phyloP scores from a whole-genome alignment of 345 rosid genomes.

The Eucalyptus pauciflora region DNA sequence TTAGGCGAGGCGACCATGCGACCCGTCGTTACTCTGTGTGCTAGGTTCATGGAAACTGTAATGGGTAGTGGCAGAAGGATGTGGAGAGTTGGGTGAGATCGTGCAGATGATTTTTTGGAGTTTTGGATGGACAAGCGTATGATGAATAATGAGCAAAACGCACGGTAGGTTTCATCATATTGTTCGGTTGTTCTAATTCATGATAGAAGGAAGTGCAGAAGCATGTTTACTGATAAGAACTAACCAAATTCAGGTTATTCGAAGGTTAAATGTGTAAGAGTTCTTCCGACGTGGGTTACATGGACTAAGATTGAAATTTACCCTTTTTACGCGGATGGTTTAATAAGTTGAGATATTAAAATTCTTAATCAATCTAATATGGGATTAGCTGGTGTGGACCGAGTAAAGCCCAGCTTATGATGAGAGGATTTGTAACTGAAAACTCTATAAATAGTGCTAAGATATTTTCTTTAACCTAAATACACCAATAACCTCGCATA shows the following conservation, averaged over 20 bases:
- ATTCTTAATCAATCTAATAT: too few species aligned
- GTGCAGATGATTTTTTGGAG: background rate
- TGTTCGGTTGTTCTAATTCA: background rate
- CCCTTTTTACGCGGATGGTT: too few species aligned
- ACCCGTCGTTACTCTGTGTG: background rate
- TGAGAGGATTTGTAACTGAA: too few species aligned
- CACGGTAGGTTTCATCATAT: background rate
- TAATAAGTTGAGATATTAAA: too few species aligned
- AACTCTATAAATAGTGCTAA: too few species aligned
- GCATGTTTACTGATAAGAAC: background rate
- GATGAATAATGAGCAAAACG: background rate
- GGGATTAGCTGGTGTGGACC: fast-evolving
- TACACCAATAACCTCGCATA: too few species aligned
- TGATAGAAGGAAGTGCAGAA: background rate
- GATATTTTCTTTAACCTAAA: too few species aligned
- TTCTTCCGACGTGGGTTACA: too few species aligned
- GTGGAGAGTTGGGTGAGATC: background rate
- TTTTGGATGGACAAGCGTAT: background rate
- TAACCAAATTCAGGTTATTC: background rate
- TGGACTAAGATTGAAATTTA: too few species aligned
- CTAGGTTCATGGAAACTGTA: background rate
- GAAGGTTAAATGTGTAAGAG: too few species aligned
- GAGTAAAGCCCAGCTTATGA: fast-evolving
- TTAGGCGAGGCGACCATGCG: background rate
- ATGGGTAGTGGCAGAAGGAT: background rate